Conservation (phyloP, 306 rosid species). For the Cicer chorassanicum region DNA sequence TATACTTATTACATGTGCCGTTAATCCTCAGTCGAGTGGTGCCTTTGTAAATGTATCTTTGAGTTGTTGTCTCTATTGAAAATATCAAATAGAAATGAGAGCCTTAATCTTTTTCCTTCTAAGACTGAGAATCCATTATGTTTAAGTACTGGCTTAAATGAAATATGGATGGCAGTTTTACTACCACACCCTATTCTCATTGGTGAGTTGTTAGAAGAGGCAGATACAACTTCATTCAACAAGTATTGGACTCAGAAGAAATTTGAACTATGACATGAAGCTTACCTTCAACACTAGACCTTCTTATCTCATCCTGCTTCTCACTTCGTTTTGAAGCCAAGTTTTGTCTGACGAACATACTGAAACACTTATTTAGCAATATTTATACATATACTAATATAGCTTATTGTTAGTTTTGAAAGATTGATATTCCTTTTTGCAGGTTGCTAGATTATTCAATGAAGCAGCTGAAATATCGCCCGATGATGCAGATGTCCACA, state of each 20-base stretch:
- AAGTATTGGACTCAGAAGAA: background rate
- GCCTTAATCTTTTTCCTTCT: background rate
- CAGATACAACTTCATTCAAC: background rate
- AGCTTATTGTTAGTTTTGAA: slow-evolving; percentile 21
- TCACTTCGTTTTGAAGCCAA: slow-evolving; percentile 3
- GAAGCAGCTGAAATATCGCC: slow-evolving; percentile 96
- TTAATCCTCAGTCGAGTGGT: background rate
- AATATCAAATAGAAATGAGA: slow-evolving; percentile 20
- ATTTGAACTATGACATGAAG: slow-evolving; percentile 23
- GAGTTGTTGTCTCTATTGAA: slow-evolving; percentile 9
- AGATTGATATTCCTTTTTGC: slow-evolving; percentile 43
- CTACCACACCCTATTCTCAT: slow-evolving; percentile 3
- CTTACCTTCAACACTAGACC: slow-evolving; percentile 16
- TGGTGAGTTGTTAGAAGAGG: slow-evolving; percentile 28
- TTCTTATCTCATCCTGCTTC: slow-evolving; percentile 19
- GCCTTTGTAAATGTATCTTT: slow-evolving; percentile 20
- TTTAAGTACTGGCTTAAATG: slow-evolving; percentile 8
- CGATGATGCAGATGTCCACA: slow-evolving; percentile 91
- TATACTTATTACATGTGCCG: background rate
- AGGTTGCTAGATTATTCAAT: slow-evolving; percentile 83
- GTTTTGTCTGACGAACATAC: slow-evolving; percentile 4
- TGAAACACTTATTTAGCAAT: slow-evolving; percentile 15
- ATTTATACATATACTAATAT: background rate
- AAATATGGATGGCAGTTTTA: slow-evolving; percentile 4
- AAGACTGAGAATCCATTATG: slow-evolving; percentile 9